Base-by-base conservation (phyloP, 345 rosid species). In the Mangifera indica region DNA sequence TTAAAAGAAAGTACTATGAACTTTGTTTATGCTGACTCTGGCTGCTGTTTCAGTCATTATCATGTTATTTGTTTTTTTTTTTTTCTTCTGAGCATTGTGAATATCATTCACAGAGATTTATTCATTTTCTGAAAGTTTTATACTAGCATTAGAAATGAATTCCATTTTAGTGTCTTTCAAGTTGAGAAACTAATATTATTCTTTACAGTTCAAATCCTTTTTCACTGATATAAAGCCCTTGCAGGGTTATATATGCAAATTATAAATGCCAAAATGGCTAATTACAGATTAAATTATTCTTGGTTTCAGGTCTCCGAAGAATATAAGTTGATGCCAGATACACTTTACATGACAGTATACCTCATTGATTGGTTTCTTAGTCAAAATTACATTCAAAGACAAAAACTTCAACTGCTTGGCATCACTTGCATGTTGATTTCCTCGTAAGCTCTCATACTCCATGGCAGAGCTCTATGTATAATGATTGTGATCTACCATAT, bases 371-470 rank as follows among this genome's bases (percentile, higher is more conserved):
- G 89, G 83, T 95, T 82, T 76, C 93, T 95, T 34, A 75, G 87
- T 22, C 88, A 85, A 63, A 89, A 84, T 81, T 85, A 79, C 74
- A 81, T 91, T 21, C 93, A 89, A 72, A 88, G 90, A 67, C 90
- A 78, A 17, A 88, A 80, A 73, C 93, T 92, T 81, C 99, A 95
- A 81, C 80, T 95, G 75, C 93, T 95, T 69, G 99, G 98, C 69
- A 87, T 93, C 84, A 89, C 94, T 76, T 93, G 96, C 91, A 88
- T 91, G 96, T 89, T 93, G 60, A 84, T 91, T 63, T 93, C 96
- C 42, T 93, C 98, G 98, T 93, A 87, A 91, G 98, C 68, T 72
- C 52, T 75, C 61, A 2, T 42, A 59, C 72, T 14, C 72, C 45
- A 25, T 67, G 20, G n/a, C 49, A 72, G 10, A 68, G 26, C 63